Percentiles rank a stretch among this genome's conserved stretches.
These are phyloP conservation scores for Scopulariopsis brevicaulis DNA, from an alignment of 2,329 filamentous ascomycete genomes.

Conservation along the genomic window DNA sequence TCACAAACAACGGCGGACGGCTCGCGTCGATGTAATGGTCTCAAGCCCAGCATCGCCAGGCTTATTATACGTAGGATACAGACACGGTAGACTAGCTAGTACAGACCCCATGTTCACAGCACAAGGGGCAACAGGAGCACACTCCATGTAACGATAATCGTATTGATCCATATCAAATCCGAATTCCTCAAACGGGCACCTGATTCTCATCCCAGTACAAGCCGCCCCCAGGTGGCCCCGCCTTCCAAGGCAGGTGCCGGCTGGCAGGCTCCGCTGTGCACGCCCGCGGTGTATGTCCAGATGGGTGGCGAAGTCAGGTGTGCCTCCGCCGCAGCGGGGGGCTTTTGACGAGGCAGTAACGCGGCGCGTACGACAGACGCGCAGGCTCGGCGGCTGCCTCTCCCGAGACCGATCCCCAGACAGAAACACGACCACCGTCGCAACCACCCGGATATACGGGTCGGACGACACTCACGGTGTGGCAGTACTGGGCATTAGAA, in stretches of 20 bases:
- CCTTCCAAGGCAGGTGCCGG: neutral
- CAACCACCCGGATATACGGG: neutral
- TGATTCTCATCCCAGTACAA: neutral
- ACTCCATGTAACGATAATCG: neutral
- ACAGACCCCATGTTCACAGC: neutral
- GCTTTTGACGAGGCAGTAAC: neutral
- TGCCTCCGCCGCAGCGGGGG: neutral
- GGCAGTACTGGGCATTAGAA: slow-evolving; percentile 22
- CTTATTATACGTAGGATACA: neutral
- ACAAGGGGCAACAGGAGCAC: neutral
- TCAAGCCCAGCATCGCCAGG: too few species aligned
- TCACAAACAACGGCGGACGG: too few species aligned
- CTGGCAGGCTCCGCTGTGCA: neutral
- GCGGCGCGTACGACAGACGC: neutral
- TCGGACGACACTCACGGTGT: slow-evolving; percentile 1
- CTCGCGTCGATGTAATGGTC: too few species aligned
- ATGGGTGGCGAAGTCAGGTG: neutral
- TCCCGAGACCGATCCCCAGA: slow-evolving; percentile 1
- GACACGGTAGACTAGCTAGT: neutral
- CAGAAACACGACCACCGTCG: neutral
- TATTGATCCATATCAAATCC: neutral
- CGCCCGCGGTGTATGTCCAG: neutral
- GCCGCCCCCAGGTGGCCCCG: neutral
- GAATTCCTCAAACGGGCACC: neutral
- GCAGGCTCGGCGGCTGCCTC: neutral